Percentiles rank a stretch among this genome's conserved stretches.
These are phyloP conservation scores for Ephemerocybe angulata DNA, from an alignment of 768 basidiomycete genomes.

Conservation along the genomic window DNA sequence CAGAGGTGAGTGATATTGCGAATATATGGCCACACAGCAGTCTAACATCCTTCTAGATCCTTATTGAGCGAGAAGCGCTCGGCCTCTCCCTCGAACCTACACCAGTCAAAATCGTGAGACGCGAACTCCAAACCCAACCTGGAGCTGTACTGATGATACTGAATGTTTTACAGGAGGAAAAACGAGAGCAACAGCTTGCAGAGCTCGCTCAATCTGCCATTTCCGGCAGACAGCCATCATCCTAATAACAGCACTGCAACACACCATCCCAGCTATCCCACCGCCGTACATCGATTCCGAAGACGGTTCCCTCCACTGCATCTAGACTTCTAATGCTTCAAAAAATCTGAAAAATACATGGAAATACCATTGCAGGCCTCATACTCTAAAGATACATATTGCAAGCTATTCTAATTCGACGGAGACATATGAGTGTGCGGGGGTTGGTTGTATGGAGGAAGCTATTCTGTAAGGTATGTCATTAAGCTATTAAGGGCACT, in stretches of 20 bases:
- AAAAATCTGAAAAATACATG: too few species aligned
- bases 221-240: conserved; percentile 14
- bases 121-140: neutral
- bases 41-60: conserved; percentile 20
- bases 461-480: neutral
- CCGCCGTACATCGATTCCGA: too few species aligned
- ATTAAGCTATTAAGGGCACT: neutral
- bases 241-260: conserved; percentile 1
- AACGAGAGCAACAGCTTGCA: conserved; percentile 36
- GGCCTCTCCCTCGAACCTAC: conserved; percentile 19
- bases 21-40: neutral
- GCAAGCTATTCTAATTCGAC: too few species aligned
- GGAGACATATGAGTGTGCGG: too few species aligned
- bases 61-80: conserved; percentile 30
- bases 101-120: conserved; percentile 29
- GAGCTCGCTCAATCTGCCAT: conserved; percentile 38
- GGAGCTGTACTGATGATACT: neutral
- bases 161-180: conserved; percentile 29
- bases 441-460: neutral
- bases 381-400: too few species aligned
- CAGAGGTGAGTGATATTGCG: conserved; percentile 25
- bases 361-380: too few species aligned
- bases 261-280: neutral
- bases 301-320: too few species aligned
- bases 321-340: too few species aligned